A percentile compares a stretch with the other conserved stretches of the same genome.
Conservation (phyloP, 768 basidiomycete species). For the Suillus luteus region DNA sequence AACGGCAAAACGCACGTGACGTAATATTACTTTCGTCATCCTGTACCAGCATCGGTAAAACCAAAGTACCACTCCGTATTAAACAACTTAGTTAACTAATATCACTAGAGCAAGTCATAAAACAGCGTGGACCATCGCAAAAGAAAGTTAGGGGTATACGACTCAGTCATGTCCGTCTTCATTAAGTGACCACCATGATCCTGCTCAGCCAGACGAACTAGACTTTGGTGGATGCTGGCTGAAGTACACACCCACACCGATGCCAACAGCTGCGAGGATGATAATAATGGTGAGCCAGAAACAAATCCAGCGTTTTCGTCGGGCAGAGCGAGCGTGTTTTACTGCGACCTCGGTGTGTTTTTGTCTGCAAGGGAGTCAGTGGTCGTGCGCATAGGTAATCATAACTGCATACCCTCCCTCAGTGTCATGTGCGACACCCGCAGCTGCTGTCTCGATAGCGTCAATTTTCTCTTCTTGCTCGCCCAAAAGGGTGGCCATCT, state of each 20-base stretch:
- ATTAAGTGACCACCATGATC: background rate
- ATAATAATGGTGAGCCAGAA: constrained; percentile 64
- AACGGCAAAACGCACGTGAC: background rate
- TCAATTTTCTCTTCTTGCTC: constrained; percentile 80
- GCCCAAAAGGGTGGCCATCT: constrained; percentile 80
- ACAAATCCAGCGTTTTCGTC: constrained; percentile 87
- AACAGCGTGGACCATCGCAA: background rate
- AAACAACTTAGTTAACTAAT: constrained; percentile 1
- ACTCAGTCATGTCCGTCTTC: constrained; percentile 3
- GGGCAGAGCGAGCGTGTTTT: constrained; percentile 63
- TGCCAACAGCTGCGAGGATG: constrained; percentile 48
- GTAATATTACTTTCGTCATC: constrained; percentile 9
- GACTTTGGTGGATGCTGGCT: constrained; percentile 8
- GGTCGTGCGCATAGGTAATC: background rate
- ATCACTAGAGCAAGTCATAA: constrained; percentile 5
- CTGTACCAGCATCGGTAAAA: background rate
- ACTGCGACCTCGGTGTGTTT: constrained; percentile 69
- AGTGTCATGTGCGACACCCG: constrained; percentile 65
- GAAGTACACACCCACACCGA: constrained; percentile 35
- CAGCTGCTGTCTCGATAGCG: constrained; percentile 62
- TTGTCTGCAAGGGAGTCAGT: constrained; percentile 40
- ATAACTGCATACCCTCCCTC: constrained; percentile 59
- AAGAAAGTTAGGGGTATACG: constrained; percentile 6
- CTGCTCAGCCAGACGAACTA: constrained; percentile 8
- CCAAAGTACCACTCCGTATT: constrained; percentile 1